Base-by-base conservation (phyloP, 441 rosid genomes). In the Rhodomyrtus psidioides region DNA sequence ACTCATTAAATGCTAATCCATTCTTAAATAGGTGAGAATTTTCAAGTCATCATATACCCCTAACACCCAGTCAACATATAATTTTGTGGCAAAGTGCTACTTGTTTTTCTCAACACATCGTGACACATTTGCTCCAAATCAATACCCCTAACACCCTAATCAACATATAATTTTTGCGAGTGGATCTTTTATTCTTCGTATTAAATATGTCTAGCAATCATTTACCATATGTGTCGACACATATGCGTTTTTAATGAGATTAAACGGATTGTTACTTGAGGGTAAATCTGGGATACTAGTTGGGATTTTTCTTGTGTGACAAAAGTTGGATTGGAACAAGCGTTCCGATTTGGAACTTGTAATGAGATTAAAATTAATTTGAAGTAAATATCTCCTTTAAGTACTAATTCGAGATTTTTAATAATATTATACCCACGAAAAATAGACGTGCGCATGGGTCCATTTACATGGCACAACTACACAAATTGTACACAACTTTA, bases 161-260 rank as follows among this genome's bases (percentile, higher is more conserved):
- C 6, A 3, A 28, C 42, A 15, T 14, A 34, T 34, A 28, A 4
- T 0, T 28, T 60, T 60, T 17, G 16, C 23, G 28, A 16, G 23
- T 60, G 42, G 34, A 0, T 4, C 0, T 15, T 3, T 60, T 39
- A 28, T 60, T 60, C 19, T 15, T 39, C 24, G 8, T 28, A 6
- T 60, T 27, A 28, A 0, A 60, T 1, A 1, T 2, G 4, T 28
- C 21, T 15, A 28, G 42, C 10, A 62, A 9, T 62, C 2, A 0
- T 17, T 6, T 28, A 62, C 5, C 24, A 2, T 7, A 12, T 16
- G 39, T 8, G 5, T 2, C 7, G 19, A 60, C 21, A 27, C 10
- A 0, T 15, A 3, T 60, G 9, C 39, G 9, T 28, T 60, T 28
- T 62, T 62, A 14, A 28, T 0, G 0, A 60, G 42, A 9, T 30